Evolutionary conservation across 768 basidiomycete genomes (phyloP).

Genomic region (Tulasnella sp.): DNA sequence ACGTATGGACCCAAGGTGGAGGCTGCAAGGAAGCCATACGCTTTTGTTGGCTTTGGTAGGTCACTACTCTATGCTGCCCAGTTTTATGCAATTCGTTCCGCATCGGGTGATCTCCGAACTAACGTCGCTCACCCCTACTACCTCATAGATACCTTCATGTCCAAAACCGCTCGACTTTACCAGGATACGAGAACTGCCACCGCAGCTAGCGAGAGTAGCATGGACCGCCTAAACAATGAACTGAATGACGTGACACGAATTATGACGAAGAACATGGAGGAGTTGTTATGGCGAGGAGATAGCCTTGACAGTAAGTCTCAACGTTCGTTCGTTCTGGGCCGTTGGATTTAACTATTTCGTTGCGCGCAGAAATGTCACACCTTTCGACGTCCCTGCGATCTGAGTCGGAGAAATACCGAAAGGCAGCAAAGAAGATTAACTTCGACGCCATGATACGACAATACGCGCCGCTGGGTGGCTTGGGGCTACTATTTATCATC

Average conservation of each 20-base stretch:
- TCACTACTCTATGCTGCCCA: conserved; percentile 19
- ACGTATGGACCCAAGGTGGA: conserved; percentile 94
- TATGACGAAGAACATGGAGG: conserved; percentile 99
- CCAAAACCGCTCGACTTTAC: conserved; percentile 92
- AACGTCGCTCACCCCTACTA: not conserved
- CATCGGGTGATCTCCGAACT: not conserved
- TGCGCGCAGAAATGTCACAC: conserved; percentile 80
- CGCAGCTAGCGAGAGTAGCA: conserved; percentile 41
- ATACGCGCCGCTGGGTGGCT: conserved; percentile 86
- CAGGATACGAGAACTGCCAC: conserved; percentile 85
- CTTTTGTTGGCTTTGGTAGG: conserved; percentile 95
- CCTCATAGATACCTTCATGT: conserved; percentile 91
- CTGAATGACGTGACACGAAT: conserved; percentile 96
- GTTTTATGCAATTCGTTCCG: not conserved
- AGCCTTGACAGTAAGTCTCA: conserved; percentile 76
- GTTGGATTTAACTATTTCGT: not conserved
- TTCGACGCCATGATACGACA: conserved; percentile 88
- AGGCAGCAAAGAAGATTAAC: conserved; percentile 91
- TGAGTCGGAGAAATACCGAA: conserved; percentile 96
- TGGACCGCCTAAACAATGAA: conserved; percentile 91
- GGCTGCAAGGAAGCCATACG: conserved; percentile 89
- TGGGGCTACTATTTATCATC: conserved; percentile 53
- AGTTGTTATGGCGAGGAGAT: conserved; percentile 95
- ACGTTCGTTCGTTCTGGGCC: not conserved
- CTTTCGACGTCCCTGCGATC: conserved; percentile 88